phyloP scores from a whole-genome alignment of 495 filamentous ascomycete genomes.

The Aspergillus hancockii region DNA sequence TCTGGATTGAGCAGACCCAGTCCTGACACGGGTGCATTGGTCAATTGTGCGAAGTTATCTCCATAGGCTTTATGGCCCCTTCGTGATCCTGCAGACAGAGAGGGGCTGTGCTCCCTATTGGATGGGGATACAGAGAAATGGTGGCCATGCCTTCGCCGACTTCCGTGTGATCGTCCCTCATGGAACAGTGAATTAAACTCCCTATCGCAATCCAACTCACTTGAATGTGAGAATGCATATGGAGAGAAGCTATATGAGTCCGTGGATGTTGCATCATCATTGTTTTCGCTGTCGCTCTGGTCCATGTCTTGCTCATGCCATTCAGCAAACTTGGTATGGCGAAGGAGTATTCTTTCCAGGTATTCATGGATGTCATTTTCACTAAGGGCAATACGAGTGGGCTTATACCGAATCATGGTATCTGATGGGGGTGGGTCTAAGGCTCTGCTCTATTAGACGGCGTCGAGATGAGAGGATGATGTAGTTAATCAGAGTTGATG shows the following conservation, averaged over 20 bases:
- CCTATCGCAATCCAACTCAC: constrained; percentile 4
- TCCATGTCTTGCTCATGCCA: constrained; percentile 25
- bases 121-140: neutral
- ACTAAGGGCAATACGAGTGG: constrained; percentile 54
- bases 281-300: constrained; percentile 15
- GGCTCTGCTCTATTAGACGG: too few species aligned
- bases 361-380: constrained; percentile 50
- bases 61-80: neutral
- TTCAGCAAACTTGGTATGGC: constrained; percentile 15
- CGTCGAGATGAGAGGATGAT: neutral
- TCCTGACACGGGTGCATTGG: neutral
- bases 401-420: constrained; percentile 56
- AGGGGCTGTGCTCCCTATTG: neutral
- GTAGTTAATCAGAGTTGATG: neutral
- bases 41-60: neutral
- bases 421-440: neutral
- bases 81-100: neutral
- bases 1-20: neutral
- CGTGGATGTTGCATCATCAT: constrained; percentile 12
- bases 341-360: constrained; percentile 25
- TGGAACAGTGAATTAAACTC: constrained; percentile 3
- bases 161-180: neutral
- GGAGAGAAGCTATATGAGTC: constrained; percentile 14
- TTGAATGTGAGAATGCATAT: constrained; percentile 2
- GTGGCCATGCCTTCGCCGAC: neutral